Conservation (phyloP, 2,329 filamentous ascomycete species). For the Cytospora piceicola region DNA sequence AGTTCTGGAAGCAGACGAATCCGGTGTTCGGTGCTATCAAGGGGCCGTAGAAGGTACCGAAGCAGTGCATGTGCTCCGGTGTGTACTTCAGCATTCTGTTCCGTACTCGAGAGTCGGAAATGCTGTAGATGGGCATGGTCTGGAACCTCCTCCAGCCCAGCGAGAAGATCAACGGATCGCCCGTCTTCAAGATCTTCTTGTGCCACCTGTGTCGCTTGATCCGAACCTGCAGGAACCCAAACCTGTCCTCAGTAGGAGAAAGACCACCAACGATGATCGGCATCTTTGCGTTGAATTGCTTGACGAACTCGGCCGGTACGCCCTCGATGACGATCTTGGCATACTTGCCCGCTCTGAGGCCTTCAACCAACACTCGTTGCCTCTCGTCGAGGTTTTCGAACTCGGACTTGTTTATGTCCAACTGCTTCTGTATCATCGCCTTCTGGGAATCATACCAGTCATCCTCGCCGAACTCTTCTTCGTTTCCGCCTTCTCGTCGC, state of each 20-base stretch:
- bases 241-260: slow-evolving; percentile 89
- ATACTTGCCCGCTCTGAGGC: slow-evolving; percentile 89
- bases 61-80: slow-evolving; percentile 99
- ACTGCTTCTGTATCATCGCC: slow-evolving; percentile 89
- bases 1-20: slow-evolving; percentile 90
- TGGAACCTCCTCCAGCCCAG: slow-evolving; percentile 97
- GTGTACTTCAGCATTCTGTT: slow-evolving; percentile 99
- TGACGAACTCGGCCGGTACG: slow-evolving; percentile 88
- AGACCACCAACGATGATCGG: slow-evolving; percentile 92
- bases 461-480: slow-evolving; percentile 90
- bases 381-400: slow-evolving; percentile 85
- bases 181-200: slow-evolving; percentile 98
- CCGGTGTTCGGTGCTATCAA: slow-evolving; percentile 94
- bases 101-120: slow-evolving; percentile 87
- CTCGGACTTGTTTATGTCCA: slow-evolving; percentile 94
- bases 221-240: slow-evolving; percentile 91
- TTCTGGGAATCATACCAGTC: slow-evolving; percentile 99
- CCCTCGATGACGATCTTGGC: slow-evolving; percentile 87
- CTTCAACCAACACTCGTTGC: slow-evolving; percentile 83
- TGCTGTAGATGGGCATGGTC: slow-evolving; percentile 89
- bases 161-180: slow-evolving; percentile 95
- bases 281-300: slow-evolving; percentile 77
- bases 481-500: slow-evolving; percentile 67
- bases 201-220: slow-evolving; percentile 99
- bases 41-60: slow-evolving; percentile 92